phyloP scores from a whole-genome alignment of 768 basidiomycete species.

The Gelatoporia subvermispora region DNA sequence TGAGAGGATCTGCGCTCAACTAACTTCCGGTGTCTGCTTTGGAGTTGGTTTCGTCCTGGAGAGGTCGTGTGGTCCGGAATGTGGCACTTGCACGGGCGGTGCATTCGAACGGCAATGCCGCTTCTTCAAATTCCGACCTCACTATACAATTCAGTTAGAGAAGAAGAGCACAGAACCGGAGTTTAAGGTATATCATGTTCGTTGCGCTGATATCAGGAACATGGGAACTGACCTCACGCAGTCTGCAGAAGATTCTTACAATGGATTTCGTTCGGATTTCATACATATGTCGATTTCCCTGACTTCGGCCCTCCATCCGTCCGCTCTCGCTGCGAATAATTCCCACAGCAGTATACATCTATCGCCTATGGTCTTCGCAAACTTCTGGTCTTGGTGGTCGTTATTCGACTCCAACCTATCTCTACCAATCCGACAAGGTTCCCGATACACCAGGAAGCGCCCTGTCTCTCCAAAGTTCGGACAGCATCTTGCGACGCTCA shows the following conservation, averaged over 20 bases:
- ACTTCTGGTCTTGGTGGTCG: slow-evolving; percentile 91
- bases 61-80: slow-evolving; percentile 71
- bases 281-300: slow-evolving; percentile 89
- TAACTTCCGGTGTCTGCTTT: slow-evolving; percentile 80
- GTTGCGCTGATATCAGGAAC: not conserved
- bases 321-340: slow-evolving; percentile 21
- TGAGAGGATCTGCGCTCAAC: slow-evolving; percentile 76
- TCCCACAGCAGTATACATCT: slow-evolving; percentile 74
- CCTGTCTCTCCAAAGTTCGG: slow-evolving; percentile 82
- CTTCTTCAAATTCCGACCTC: slow-evolving; percentile 73
- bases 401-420: slow-evolving; percentile 77
- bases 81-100: slow-evolving; percentile 52
- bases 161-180: slow-evolving; percentile 38
- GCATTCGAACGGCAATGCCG: slow-evolving; percentile 77
- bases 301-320: slow-evolving; percentile 50
- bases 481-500: slow-evolving; percentile 83
- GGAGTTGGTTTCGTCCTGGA: slow-evolving; percentile 83
- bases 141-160: slow-evolving; percentile 67
- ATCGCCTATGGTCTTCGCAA: slow-evolving; percentile 77
- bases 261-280: slow-evolving; percentile 88
- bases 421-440: slow-evolving; percentile 86
- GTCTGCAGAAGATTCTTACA: slow-evolving; percentile 64
- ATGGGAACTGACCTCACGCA: slow-evolving; percentile 27
- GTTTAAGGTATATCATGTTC: slow-evolving; percentile 40
- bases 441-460: slow-evolving; percentile 62